Conservation (phyloP, 805 yeast genomes). For the Candida succiphila region DNA sequence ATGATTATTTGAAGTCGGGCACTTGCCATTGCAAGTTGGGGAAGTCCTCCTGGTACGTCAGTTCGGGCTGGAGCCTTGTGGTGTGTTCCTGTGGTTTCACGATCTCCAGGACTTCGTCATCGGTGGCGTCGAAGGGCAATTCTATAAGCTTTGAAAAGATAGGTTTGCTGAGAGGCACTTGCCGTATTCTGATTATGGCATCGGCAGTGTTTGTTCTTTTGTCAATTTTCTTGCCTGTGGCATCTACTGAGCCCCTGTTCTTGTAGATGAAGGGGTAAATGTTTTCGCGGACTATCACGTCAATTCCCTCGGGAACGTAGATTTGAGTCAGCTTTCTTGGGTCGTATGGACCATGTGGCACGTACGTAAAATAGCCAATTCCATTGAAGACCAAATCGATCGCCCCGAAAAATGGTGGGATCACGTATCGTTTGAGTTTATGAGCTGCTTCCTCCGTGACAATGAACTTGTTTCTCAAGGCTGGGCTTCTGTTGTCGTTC, state of each 20-base stretch:
- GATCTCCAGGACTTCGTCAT: conserved; percentile 10
- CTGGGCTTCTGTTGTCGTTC: conserved; percentile 14
- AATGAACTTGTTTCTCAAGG: conserved; percentile 12
- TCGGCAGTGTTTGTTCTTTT: conserved; percentile 8
- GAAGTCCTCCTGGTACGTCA: too few relatives aligned
- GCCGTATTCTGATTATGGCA: too few relatives aligned
- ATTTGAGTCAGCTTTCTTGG: conserved; percentile 29
- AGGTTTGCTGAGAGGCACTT: conserved; percentile 10
- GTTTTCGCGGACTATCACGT: conserved; percentile 36
- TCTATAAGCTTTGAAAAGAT: conserved; percentile 13
- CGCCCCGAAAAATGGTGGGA: conserved; percentile 66
- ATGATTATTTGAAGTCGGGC: too few relatives aligned
- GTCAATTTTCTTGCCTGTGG: conserved; percentile 7
- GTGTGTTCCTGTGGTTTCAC: too few relatives aligned
- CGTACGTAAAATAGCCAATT: conserved; percentile 52
- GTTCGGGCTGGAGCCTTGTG: too few relatives aligned
- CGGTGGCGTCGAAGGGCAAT: conserved; percentile 7
- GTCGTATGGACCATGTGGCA: conserved; percentile 40
- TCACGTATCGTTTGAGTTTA: conserved; percentile 31
- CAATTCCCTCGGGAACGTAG: conserved; percentile 47
- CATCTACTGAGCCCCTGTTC: conserved; percentile 7
- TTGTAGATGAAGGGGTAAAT: conserved; percentile 19
- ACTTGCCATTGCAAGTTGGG: too few relatives aligned
- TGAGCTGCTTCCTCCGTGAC: conserved; percentile 17
- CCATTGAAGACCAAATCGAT: conserved; percentile 58